Base-by-base conservation (phyloP, 2,329 filamentous ascomycete species). In the Colletotrichum sidae region DNA sequence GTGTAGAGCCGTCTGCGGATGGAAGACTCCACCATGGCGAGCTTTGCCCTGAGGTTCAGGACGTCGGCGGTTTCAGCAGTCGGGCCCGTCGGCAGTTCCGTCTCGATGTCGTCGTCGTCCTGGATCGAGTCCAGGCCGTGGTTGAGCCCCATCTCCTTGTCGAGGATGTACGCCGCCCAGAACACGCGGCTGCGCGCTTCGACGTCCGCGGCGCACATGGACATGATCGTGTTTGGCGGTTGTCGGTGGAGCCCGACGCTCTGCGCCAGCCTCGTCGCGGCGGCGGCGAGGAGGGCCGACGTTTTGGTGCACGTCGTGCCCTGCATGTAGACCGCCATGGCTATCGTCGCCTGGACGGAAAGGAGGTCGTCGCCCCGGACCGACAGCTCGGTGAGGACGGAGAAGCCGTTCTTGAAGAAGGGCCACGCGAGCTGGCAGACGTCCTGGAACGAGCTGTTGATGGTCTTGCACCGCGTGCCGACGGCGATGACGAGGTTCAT, bases 161-260 rank as follows among this genome's bases (percentile, higher is more conserved):
- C 63, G 7, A 68, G 51, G 9, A 68, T 67, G n/a, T 63, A 68
- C 11, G 58, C 63, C 6, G 55, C 58, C 66, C 66, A 68, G 33
- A 68, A 68, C 6, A 68, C 66, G 3, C 63, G 57, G 41, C 55
- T 58, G n/a, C 54, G 63, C 8, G 55, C 57, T 15, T 63, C 54
- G 10, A 54, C 55, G 17, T 62, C 62, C 17, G 53, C 47, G n/a
- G 33, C 11, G n/a, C 61, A 55, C 50, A 65, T 61, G 2, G 61
- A 65, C 65, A 55, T 55, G 53, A 56, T 64, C 11, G 46, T 44
- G 45, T 46, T 49, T 15, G 57, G 51, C 34, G 57, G 51, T 17
- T 61, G 50, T n/a, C 63, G 55, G 37, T 68, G 66, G 33, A 68
- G 50, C 3, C 63, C 63, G 4, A 67, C 54, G n/a, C 47, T 62